phyloP scores from a whole-genome alignment of 441 rosid species.

The Hypseocharis bilobata region DNA sequence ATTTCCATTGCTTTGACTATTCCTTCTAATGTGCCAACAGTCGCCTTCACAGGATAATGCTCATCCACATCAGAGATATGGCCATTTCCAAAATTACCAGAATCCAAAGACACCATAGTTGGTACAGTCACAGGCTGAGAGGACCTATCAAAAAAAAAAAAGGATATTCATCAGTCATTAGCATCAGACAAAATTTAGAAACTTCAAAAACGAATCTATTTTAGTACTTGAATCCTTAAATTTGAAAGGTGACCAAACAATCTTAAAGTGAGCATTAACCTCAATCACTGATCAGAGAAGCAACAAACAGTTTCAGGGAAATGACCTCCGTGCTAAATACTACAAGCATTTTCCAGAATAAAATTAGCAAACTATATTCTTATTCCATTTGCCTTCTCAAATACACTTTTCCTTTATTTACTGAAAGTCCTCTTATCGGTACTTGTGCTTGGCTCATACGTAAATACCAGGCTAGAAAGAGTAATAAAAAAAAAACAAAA shows the following conservation, averaged over 20 bases:
- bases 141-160: constrained; percentile 24
- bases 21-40: constrained; percentile 24
- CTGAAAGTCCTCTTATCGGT: background rate
- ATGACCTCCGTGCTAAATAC: background rate
- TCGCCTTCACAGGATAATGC: constrained; percentile 17
- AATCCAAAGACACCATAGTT: constrained; percentile 22
- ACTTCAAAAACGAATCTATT: background rate
- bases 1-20: constrained; percentile 28
- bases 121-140: constrained; percentile 21
- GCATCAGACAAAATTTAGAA: background rate
- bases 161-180: constrained; percentile 9
- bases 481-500: background rate
- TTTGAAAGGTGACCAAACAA: background rate
- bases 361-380: background rate
- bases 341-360: background rate
- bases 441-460: background rate
- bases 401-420: background rate
- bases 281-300: background rate
- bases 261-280: background rate
- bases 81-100: constrained; percentile 17
- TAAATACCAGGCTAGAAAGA: background rate
- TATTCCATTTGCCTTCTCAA: background rate
- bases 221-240: background rate
- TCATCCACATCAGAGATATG: constrained; percentile 20
- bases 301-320: background rate